phyloP scores from a whole-genome alignment of 768 basidiomycete species.

The Lactarius indigo region DNA sequence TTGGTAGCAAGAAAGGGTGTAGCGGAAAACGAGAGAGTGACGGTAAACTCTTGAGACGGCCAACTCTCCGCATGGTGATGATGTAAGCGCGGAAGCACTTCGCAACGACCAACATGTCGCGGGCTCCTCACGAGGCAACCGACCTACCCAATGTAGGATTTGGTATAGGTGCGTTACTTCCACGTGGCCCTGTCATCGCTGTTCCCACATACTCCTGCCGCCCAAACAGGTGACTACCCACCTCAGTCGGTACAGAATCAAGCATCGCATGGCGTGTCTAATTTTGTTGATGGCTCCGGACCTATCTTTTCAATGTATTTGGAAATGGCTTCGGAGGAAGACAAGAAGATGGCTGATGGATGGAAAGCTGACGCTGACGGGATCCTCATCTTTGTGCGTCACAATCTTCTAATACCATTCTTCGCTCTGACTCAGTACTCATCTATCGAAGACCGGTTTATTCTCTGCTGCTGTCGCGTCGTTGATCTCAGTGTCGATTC shows the following conservation, averaged over 20 bases:
- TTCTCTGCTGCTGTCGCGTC: constrained; percentile 1
- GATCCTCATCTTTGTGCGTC: constrained; percentile 1
- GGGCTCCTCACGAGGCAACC: neutral
- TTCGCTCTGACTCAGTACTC: no score
- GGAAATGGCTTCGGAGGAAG: neutral
- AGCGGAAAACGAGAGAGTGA: no score
- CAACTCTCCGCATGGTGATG: no score
- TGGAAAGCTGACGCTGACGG: neutral
- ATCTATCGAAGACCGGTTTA: neutral
- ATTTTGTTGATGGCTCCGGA: neutral
- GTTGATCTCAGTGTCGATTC: neutral
- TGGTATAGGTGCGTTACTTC: neutral
- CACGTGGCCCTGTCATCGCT: neutral
- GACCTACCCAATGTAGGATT: neutral
- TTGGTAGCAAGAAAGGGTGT: no score
- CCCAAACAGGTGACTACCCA: neutral
- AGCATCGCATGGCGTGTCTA: neutral
- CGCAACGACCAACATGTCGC: neutral
- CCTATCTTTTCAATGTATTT: constrained; percentile 4
- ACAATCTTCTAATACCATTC: neutral
- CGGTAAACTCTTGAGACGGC: no score
- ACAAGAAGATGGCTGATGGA: neutral
- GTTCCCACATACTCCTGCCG: neutral
- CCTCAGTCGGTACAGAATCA: neutral
- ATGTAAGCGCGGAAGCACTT: no score